Conservation (phyloP, 495 filamentous ascomycete species). For the Penicillium robsamsonii region DNA sequence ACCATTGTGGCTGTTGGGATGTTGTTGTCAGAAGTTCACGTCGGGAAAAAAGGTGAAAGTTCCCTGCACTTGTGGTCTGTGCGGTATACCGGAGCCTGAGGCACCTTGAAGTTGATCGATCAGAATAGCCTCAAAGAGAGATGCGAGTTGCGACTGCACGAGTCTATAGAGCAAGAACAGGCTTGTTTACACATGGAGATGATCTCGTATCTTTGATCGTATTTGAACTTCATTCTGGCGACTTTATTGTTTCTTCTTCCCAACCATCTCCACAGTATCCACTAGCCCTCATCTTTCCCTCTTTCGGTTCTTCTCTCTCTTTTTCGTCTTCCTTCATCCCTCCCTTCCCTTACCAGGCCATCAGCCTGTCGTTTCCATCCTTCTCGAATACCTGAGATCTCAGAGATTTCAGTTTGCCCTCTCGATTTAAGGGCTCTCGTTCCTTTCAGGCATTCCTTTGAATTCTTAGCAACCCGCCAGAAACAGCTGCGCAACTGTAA, state of each 20-base stretch:
- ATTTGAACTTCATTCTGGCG: not conserved
- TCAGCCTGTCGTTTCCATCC: constrained; percentile 23
- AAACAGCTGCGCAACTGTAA: constrained; percentile 9
- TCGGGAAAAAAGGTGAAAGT: constrained; percentile 36
- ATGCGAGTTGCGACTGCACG: constrained; percentile 4
- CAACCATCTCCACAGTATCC: constrained; percentile 38
- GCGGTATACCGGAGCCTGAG: constrained; percentile 24
- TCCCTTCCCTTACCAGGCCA: constrained; percentile 22
- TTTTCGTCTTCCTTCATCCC: constrained; percentile 22
- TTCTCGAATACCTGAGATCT: not conserved
- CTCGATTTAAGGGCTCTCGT: not conserved
- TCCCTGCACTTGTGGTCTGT: constrained; percentile 26
- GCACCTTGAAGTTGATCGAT: constrained; percentile 16
- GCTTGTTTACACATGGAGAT: not conserved
- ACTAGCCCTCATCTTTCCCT: constrained; percentile 35
- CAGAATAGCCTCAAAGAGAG: constrained; percentile 11
- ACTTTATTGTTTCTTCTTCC: constrained; percentile 11
- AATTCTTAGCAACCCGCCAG: not conserved
- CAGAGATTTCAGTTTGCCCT: constrained; percentile 6
- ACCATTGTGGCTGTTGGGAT: constrained; percentile 42
- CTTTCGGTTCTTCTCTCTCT: constrained; percentile 25
- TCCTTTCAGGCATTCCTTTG: constrained; percentile 5
- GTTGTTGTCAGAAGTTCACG: constrained; percentile 17
- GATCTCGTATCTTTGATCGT: not conserved
- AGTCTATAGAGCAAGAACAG: not conserved